phyloP scores from a whole-genome alignment of 164 flowering plant genomes.

The Hamamelis virginiana region DNA sequence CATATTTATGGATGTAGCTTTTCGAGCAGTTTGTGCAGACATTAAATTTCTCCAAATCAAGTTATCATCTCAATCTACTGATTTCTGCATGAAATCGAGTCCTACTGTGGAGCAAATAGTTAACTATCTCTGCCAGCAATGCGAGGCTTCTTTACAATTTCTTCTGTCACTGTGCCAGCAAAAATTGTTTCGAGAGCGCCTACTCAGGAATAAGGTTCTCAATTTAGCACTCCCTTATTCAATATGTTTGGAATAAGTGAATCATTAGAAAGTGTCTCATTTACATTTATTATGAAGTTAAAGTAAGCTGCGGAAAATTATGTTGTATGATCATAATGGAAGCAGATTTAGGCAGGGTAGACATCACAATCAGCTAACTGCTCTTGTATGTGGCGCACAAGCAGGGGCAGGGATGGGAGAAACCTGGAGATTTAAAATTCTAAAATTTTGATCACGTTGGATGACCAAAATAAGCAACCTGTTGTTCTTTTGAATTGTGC shows the following conservation, averaged over 20 bases:
- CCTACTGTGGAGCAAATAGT: slow-evolving; percentile 42
- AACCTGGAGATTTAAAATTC: neutral
- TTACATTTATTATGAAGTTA: neutral
- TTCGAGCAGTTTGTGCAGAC: slow-evolving; percentile 62
- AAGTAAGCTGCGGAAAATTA: neutral
- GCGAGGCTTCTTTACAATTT: slow-evolving; percentile 89
- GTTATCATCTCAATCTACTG: slow-evolving; percentile 41
- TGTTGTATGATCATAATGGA: neutral
- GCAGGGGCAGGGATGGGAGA: too few species aligned
- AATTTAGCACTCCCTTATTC: slow-evolving; percentile 1
- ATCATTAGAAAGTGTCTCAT: neutral
- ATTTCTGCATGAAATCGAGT: slow-evolving; percentile 22
- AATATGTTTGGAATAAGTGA: neutral
- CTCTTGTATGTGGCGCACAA: too few species aligned
- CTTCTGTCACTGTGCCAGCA: slow-evolving; percentile 81
- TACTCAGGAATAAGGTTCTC: slow-evolving; percentile 79
- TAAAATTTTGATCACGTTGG: neutral
- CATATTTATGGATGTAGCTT: slow-evolving; percentile 76
- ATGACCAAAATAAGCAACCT: neutral
- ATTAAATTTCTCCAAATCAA: slow-evolving; percentile 53
- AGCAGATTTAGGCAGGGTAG: neutral
- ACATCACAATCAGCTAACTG: too few species aligned
- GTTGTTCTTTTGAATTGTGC: neutral
- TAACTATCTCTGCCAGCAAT: slow-evolving; percentile 70
- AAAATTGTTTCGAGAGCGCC: slow-evolving; percentile 76